A percentile compares a stretch with the other conserved stretches of the same genome.
phyloP scores from a whole-genome alignment of 2,329 filamentous ascomycete genomes.

The Decorospora gaudefroyi region DNA sequence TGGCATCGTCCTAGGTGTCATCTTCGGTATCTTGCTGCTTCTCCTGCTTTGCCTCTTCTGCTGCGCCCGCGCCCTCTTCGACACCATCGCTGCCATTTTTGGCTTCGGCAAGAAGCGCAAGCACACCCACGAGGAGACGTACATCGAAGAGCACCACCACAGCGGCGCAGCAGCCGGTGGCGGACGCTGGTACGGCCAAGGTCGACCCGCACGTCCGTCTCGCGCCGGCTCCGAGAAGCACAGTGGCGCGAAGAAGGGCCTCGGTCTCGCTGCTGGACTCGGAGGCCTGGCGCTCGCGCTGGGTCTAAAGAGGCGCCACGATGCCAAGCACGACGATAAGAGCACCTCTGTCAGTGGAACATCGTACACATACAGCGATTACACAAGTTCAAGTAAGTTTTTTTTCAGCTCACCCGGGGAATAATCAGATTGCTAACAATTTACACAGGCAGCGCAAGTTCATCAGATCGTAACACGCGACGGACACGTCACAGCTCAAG shows the following conservation, averaged over 20 bases:
- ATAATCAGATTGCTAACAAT: conserved; percentile 23
- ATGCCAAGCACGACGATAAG: conserved; percentile 51
- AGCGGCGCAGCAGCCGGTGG: conserved; percentile 62
- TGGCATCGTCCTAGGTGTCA: conserved; percentile 75
- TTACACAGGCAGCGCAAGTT: conserved; percentile 51
- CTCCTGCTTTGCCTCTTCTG: conserved; percentile 76
- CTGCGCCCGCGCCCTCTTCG: conserved; percentile 60
- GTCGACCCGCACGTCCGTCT: conserved; percentile 40
- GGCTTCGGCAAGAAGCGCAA: conserved; percentile 59
- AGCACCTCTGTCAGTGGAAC: conserved; percentile 48
- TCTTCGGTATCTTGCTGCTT: conserved; percentile 69
- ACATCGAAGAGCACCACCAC: conserved; percentile 67
- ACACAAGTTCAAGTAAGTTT: conserved; percentile 56
- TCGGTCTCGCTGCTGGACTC: conserved; percentile 50
- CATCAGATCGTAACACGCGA: conserved; percentile 49
- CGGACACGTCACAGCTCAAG: conserved; percentile 46
- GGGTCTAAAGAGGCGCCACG: conserved; percentile 52
- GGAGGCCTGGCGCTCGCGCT: conserved; percentile 52
- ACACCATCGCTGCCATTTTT: conserved; percentile 63
- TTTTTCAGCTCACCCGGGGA: not conserved
- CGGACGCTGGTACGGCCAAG: conserved; percentile 56
- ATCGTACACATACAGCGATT: conserved; percentile 52
- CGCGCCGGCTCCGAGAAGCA: conserved; percentile 44
- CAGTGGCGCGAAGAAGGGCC: conserved; percentile 40
- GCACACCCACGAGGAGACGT: conserved; percentile 60